A percentile compares a stretch with the other conserved stretches of the same genome.
These are phyloP conservation scores for Aspergillus aculeatus DNA, from an alignment of 2,329 filamentous ascomycete species.

Conservation along the genomic window DNA sequence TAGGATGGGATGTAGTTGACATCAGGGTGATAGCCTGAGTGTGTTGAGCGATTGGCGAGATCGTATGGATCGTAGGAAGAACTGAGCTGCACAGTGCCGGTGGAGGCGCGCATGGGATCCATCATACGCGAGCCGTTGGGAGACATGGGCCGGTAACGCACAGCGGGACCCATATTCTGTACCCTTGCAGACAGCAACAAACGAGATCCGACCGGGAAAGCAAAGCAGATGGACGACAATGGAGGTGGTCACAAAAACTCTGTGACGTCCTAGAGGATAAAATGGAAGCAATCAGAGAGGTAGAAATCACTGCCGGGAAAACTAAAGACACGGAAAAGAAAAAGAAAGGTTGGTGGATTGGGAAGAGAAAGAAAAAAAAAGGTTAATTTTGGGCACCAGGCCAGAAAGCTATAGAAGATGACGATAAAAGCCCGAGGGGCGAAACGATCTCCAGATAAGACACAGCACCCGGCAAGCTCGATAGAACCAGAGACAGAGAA, in stretches of 20 bases:
- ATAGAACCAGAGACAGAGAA: not conserved
- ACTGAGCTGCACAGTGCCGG: conserved; percentile 38
- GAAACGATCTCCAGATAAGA: conserved; percentile 5
- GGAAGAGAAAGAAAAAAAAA: conserved; percentile 2
- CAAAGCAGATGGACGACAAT: not conserved
- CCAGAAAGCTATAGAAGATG: conserved; percentile 11
- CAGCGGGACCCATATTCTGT: conserved; percentile 30
- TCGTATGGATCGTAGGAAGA: conserved; percentile 38
- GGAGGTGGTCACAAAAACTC: not conserved
- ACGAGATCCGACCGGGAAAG: conserved; percentile 5
- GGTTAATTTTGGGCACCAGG: conserved; percentile 15
- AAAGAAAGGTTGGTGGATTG: not conserved
- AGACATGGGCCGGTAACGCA: conserved; percentile 36
- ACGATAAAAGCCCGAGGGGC: conserved; percentile 8
- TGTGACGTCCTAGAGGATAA: not conserved
- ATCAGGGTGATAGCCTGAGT: conserved; percentile 35
- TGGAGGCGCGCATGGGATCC: conserved; percentile 43
- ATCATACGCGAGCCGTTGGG: conserved; percentile 33
- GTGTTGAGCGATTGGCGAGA: conserved; percentile 27
- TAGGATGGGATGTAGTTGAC: conserved; percentile 29
- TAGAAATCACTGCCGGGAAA: not conserved
- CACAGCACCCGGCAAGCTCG: not conserved
- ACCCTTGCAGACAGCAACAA: conserved; percentile 9
- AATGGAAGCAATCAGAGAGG: not conserved
- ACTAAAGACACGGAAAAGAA: not conserved